phyloP scores from a whole-genome alignment of 148 eudicot genomes.

The Cornus florida region DNA sequence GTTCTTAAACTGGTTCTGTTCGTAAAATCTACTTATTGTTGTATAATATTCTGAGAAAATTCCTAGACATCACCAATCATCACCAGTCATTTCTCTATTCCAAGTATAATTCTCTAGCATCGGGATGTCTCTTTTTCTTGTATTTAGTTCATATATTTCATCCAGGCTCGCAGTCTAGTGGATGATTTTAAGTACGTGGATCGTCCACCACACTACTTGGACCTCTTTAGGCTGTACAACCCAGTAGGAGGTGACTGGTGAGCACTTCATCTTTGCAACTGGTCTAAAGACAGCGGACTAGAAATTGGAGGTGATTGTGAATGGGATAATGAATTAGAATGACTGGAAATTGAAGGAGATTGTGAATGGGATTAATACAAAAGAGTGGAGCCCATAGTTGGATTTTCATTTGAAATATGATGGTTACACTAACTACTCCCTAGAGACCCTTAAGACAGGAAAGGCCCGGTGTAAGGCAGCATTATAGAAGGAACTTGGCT shows the following conservation, averaged over 20 bases:
- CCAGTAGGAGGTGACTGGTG: constrained; percentile 95
- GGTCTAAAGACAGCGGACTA: constrained; percentile 86
- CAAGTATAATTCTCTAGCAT: not conserved
- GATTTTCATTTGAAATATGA: constrained; percentile 77
- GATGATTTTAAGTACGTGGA: constrained; percentile 71
- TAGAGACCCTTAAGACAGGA: constrained; percentile 61
- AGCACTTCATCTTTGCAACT: constrained; percentile 89
- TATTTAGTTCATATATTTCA: constrained; percentile 1
- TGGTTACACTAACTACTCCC: constrained; percentile 74
- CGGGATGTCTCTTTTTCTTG: not conserved
- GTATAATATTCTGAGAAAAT: not conserved
- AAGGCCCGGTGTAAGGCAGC: constrained; percentile 88
- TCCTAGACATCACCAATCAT: too few relatives aligned
- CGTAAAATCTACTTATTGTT: not conserved
- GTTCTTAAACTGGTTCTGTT: not conserved
- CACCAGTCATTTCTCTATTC: not conserved
- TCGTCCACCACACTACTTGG: constrained; percentile 84
- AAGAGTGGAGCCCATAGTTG: constrained; percentile 79
- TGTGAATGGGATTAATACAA: constrained; percentile 82
- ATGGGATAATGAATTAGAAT: constrained; percentile 66
- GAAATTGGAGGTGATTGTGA: constrained; percentile 97
- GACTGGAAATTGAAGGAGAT: constrained; percentile 94
- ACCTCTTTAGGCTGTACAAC: constrained; percentile 71
- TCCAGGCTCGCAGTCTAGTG: constrained; percentile 91
- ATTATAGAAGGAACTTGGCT: constrained; percentile 77